Conservation (phyloP, 768 basidiomycete genomes). For the Leccinum imitatum region DNA sequence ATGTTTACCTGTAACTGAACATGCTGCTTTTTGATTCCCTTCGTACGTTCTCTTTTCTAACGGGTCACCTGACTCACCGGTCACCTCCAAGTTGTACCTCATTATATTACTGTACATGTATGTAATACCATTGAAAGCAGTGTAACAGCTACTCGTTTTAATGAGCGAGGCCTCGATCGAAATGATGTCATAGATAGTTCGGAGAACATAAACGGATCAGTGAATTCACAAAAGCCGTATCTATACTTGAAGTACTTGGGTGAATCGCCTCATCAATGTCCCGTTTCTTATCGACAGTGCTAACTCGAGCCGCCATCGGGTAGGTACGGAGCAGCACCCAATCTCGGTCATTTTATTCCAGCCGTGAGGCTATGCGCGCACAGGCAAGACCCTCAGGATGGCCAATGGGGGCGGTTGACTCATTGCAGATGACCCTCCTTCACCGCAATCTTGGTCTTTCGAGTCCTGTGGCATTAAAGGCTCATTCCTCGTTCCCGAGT, state of each 20-base stretch:
- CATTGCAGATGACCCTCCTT: background rate
- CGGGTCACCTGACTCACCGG: too few relatives aligned
- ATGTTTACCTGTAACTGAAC: background rate
- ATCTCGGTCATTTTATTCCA: background rate
- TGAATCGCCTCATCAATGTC: background rate
- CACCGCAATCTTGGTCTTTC: background rate
- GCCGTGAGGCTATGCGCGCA: background rate
- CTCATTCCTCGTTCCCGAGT: slow-evolving; percentile 11
- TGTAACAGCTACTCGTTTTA: background rate
- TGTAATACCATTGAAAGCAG: background rate
- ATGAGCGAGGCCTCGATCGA: background rate
- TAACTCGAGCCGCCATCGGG: background rate
- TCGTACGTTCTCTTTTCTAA: background rate
- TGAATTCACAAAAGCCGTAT: too few relatives aligned
- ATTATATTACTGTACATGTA: too few relatives aligned
- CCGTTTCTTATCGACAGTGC: background rate
- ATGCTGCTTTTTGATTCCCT: background rate
- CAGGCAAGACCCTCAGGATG: background rate
- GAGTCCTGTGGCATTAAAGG: background rate
- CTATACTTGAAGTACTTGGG: too few relatives aligned
- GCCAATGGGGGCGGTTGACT: background rate
- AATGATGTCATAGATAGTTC: background rate
- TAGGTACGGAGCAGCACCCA: background rate
- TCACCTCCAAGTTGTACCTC: too few relatives aligned
- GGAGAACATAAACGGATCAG: background rate